Base-by-base conservation (phyloP, 2,329 filamentous ascomycete genomes). In the Annulohypoxylon truncatum region DNA sequence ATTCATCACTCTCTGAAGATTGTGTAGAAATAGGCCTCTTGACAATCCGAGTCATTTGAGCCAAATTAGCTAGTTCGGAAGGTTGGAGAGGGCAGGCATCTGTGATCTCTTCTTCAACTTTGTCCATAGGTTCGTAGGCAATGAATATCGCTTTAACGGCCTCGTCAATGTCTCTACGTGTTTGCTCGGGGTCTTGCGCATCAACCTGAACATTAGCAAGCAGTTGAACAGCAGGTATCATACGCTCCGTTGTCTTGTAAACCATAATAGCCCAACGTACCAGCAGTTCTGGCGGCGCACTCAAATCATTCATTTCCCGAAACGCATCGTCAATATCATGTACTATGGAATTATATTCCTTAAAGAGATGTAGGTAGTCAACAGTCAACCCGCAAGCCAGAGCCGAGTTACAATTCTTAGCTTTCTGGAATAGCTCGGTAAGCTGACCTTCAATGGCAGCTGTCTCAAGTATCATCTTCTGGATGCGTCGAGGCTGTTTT, bases 331-430 rank as follows among this genome's bases (percentile, higher is more conserved):
- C 38, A 20, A 54, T 20, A 7, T 54, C 15, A 22, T 9, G 38
- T 29, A 54, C 9, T 8, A 44, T 18, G 15, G 13, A 26, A 3
- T 38, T 12, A 15, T 44, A 54, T 35, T 54, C 52, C 35, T 54
- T 54, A 2, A 54, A 54, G 10, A 54, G 38, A 42, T 54, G 35
- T n/a, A 54, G 4, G 7, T 54, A 54, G 4, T 54, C 26, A 9
- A 29, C 8, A 18, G 15, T 31, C 3, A 54, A 2, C 9, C 38
- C 52, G n/a, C 10, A 3, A 22, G 2, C 5, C 20, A 22, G 13
- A 1, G 28, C 15, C 0, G 52, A 54, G 15, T 54, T 15, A 22
- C 9, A 44, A 3, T 15, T 13, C 38, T 54, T 44, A 6, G 24
- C 26, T 20, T 29, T 31, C 0, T 44, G n/a, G n/a, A 54, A 42